A percentile compares a stretch with the other conserved stretches of the same genome.
These are phyloP conservation scores for Nelumbo lutea DNA, from an alignment of 164 flowering plant genomes.

Conservation along the genomic window DNA sequence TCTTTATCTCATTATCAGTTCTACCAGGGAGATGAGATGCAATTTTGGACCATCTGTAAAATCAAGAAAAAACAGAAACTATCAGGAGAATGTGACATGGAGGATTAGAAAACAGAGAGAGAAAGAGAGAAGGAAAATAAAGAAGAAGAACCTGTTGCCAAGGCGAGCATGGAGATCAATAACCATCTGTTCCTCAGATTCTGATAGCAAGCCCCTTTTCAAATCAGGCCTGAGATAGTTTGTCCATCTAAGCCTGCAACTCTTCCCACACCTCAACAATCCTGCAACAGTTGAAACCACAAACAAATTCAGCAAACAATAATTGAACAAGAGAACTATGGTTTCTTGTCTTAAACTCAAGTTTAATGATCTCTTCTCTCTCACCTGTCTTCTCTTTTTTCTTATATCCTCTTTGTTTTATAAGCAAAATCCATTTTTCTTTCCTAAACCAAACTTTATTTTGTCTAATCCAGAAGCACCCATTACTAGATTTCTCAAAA, in stretches of 20 bases:
- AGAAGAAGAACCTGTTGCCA: slow-evolving; percentile 51
- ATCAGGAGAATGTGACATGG: not conserved
- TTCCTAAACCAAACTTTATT: not conserved
- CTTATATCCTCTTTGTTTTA: not conserved
- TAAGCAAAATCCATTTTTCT: not conserved
- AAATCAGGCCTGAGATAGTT: slow-evolving; percentile 68
- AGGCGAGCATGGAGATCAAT: slow-evolving; percentile 67
- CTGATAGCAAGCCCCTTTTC: slow-evolving; percentile 65
- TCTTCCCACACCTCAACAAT: slow-evolving; percentile 61
- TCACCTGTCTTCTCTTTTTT: not conserved
- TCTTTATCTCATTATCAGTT: slow-evolving; percentile 74
- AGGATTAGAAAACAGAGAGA: not conserved
- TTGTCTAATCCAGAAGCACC: no score
- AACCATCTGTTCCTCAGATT: slow-evolving; percentile 58
- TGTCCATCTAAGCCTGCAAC: slow-evolving; percentile 76
- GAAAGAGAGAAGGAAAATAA: not conserved
- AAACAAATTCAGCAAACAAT: not conserved
- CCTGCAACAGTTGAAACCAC: slow-evolving; percentile 30
- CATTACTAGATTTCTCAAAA: no score
- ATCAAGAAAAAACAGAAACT: not conserved
- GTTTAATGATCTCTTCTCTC: not conserved
- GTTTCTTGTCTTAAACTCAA: not conserved
- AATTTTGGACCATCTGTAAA: slow-evolving; percentile 68
- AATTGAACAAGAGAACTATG: not conserved
- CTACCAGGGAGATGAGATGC: slow-evolving; percentile 78